These are phyloP conservation scores for Citrullus colocynthis DNA, from an alignment of 306 rosid genomes.

Conservation along the genomic window DNA sequence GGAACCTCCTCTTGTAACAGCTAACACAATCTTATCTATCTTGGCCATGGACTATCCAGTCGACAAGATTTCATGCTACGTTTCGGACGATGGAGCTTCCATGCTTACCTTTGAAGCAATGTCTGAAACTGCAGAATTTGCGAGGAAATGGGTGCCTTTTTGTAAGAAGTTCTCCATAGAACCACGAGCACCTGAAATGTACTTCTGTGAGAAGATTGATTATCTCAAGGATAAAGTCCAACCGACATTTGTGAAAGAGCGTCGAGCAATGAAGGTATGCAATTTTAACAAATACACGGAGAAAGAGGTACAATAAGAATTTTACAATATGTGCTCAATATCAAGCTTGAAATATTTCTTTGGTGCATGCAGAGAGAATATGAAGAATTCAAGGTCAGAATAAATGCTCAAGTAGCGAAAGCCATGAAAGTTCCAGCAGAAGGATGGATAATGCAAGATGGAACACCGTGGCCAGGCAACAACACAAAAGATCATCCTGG, in stretches of 20 bases:
- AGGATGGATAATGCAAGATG: conserved; percentile 99
- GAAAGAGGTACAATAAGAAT: background rate
- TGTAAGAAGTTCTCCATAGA: conserved; percentile 77
- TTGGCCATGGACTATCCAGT: conserved; percentile 88
- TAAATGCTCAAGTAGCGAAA: conserved; percentile 88
- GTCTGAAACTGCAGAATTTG: conserved; percentile 88
- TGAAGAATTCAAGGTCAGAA: conserved; percentile 84
- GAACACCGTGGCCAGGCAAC: conserved; percentile 99
- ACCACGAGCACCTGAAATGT: conserved; percentile 91
- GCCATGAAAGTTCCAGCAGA: conserved; percentile 74
- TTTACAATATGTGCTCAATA: conserved; percentile 1
- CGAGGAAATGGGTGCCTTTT: conserved; percentile 88
- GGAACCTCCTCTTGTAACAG: conserved; percentile 90
- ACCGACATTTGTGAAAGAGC: conserved; percentile 93
- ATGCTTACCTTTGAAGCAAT: conserved; percentile 83
- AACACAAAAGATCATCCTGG: conserved; percentile 95
- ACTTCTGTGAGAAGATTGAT: conserved; percentile 75
- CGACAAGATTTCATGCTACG: conserved; percentile 79
- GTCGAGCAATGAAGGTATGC: conserved; percentile 87
- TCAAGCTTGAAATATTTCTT: conserved; percentile 5
- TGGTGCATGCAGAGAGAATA: conserved; percentile 65
- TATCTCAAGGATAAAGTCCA: conserved; percentile 91
- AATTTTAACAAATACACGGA: background rate
- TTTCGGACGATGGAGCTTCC: conserved; percentile 95
- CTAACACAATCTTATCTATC: conserved; percentile 79